Evolutionary conservation across 192 early-diverging fungal genomes (phyloP), one percentile per base, ranked within the genome.

Genomic region (Dissophora ornata): DNA sequence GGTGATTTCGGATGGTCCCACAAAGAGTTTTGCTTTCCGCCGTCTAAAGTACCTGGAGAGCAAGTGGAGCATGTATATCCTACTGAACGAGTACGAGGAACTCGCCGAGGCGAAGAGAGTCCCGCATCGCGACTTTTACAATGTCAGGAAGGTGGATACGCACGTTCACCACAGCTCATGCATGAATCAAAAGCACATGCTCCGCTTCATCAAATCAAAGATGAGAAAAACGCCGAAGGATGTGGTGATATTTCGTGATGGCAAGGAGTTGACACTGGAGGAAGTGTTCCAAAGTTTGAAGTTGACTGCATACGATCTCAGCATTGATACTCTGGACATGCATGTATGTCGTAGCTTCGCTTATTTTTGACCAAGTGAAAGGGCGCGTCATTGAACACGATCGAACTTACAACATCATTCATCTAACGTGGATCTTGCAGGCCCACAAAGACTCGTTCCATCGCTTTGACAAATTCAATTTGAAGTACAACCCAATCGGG

Each of bases 381-480:
- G n/a, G n/a, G n/a, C n/a, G n/a, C n/a, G n/a, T n/a, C n/a, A n/a
- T n/a, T n/a, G n/a, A n/a, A n/a, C n/a, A n/a, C n/a, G n/a, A n/a
- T n/a, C n/a, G n/a, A n/a, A n/a, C n/a, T n/a, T n/a, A n/a, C n/a
- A n/a, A n/a, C n/a, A n/a, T n/a, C n/a, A n/a, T n/a, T n/a, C n/a
- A n/a, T n/a, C n/a, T n/a, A n/a, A n/a, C n/a, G n/a, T n/a, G 9
- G 36, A 38, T 38, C 24, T 28, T 5, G 2, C 50, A 80, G 85
- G 93, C 95, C 1, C 95, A 98, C 84, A 95, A 95, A 55, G 94
- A 95, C 82, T 93, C 95, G 3, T 98, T 96, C 85, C 95, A 98
- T 82, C 85, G 94, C 38, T 96, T 98, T 59, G 96, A 96, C 83
- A 96, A 97, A 79, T 98, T 98, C 85, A 98, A 98, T 70, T 80